phyloP scores from a whole-genome alignment of 352 stramenopile species.

The Pythium coloratum region DNA sequence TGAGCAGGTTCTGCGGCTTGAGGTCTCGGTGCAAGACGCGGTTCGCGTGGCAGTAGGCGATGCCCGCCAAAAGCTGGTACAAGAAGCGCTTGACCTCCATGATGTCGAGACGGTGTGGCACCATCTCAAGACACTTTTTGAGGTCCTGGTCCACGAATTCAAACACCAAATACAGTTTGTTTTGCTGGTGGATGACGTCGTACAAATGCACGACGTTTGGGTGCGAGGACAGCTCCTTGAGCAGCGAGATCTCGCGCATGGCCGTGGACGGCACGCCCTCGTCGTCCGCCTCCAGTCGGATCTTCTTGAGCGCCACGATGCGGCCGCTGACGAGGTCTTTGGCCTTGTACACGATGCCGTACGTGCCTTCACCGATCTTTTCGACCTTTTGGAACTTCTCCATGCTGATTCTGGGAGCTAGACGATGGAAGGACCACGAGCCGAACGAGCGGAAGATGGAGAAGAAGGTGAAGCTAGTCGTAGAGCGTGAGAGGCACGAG shows the following conservation, averaged over 20 bases:
- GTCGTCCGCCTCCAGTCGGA: conserved; percentile 97
- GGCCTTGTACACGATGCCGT: conserved; percentile 97
- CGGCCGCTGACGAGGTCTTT: conserved; percentile 84
- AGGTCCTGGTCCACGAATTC: conserved; percentile 88
- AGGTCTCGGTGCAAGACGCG: conserved; percentile 97
- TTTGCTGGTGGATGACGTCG: conserved; percentile 83
- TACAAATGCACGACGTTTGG: conserved; percentile 92
- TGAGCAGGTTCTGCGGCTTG: conserved; percentile 97
- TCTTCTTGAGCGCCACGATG: conserved; percentile 99
- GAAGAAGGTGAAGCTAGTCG: neutral
- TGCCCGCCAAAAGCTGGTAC: conserved; percentile 76
- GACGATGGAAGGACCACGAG: neutral
- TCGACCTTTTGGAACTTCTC: conserved; percentile 87
- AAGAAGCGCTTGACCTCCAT: conserved; percentile 85
- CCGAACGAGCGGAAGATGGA: neutral
- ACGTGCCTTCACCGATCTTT: conserved; percentile 94
- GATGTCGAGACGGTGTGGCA: conserved; percentile 87
- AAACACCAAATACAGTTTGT: conserved; percentile 88
- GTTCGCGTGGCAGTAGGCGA: conserved; percentile 96
- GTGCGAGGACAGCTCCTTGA: conserved; percentile 96
- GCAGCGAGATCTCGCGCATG: conserved; percentile 98
- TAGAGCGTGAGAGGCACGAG: neutral
- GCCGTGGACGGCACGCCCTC: conserved; percentile 98
- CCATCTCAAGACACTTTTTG: conserved; percentile 90
- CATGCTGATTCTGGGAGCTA: conserved; percentile 34